A percentile compares a stretch with the other conserved stretches of the same genome.
phyloP scores from a whole-genome alignment of 768 basidiomycete species.

The Leccinum obscurum region DNA sequence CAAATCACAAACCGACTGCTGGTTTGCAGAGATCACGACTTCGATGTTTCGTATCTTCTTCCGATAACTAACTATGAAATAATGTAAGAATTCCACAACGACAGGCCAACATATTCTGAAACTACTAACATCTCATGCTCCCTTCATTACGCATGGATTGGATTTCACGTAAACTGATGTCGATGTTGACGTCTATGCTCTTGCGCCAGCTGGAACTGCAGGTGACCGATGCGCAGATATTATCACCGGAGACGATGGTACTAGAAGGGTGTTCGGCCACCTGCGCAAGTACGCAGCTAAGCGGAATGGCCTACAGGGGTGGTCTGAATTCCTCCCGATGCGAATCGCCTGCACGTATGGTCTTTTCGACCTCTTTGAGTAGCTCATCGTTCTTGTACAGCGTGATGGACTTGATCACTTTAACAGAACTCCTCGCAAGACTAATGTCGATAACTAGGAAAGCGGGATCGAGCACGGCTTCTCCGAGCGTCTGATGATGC shows the following conservation, averaged over 20 bases:
- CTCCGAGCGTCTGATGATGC: too few species aligned
- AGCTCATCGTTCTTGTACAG: neutral
- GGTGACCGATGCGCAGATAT: neutral
- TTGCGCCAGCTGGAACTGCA: neutral
- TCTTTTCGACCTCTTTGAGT: neutral
- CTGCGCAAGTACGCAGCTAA: neutral
- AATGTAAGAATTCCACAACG: neutral
- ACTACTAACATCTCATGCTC: neutral
- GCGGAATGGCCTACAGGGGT: neutral
- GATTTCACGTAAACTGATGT: neutral
- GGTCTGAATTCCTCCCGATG: neutral
- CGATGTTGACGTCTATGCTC: neutral
- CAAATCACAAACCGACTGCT: neutral
- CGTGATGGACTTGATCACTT: neutral
- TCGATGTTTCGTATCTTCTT: neutral
- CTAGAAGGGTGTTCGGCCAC: neutral
- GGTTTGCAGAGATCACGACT: neutral
- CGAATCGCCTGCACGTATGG: neutral
- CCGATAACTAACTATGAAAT: neutral
- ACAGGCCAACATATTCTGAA: neutral
- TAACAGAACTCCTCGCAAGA: too few species aligned
- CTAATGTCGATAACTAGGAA: too few species aligned
- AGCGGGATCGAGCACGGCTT: too few species aligned
- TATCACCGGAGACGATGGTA: neutral
- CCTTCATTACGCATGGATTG: neutral